Evolutionary conservation across 2,329 filamentous ascomycete species (phyloP), one percentile per base, ranked within the genome.

Genomic region (Aspergillaceae sp.): DNA sequence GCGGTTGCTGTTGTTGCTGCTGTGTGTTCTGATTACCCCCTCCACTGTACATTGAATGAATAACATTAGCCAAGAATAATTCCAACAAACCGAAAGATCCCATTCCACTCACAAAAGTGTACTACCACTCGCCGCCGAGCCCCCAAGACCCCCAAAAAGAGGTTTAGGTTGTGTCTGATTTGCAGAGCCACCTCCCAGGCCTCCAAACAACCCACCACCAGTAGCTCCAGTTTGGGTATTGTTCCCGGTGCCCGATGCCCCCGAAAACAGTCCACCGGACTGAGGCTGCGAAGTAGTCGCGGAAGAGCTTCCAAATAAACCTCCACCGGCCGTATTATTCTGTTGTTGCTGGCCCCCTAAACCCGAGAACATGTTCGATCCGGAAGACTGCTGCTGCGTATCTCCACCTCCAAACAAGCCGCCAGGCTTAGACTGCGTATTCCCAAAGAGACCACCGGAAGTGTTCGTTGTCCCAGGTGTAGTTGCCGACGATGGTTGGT

Each of bases 81-180:
- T 33, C 19, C 28, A 3, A 32, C 28, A 8, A 43, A 28, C 27
- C 3, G 11, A 29, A 9, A 41, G 11, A 9, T 38, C 27, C 36
- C 26, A 28, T 7, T 41, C 27, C 35, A 56, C 64, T 65, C 56
- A 68, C 66, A 68, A 65, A 33, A 67, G 49, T 40, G 59, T 56
- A 29, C 57, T 57, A 9, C 59, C 56, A 33, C 56, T 52, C 7
- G 54, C 53, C 9, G 61, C 57, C 43, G 63, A 55, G 29, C 49
- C 47, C 10, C 62, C 60, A n/a, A 64, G 44, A 5, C 58, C 56
- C 5, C 41, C 57, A 44, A 69, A 66, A 8, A 61, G 43, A 19
- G 66, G 60, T 46, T 67, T 66, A 32, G 57, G 47, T 45, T 67
- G 65, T 27, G 55, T 56, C 48, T 68, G 67, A 38, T 55, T 53